phyloP scores from a whole-genome alignment of 2,329 filamentous ascomycete species.

The Thielaviopsis ethacetica region DNA sequence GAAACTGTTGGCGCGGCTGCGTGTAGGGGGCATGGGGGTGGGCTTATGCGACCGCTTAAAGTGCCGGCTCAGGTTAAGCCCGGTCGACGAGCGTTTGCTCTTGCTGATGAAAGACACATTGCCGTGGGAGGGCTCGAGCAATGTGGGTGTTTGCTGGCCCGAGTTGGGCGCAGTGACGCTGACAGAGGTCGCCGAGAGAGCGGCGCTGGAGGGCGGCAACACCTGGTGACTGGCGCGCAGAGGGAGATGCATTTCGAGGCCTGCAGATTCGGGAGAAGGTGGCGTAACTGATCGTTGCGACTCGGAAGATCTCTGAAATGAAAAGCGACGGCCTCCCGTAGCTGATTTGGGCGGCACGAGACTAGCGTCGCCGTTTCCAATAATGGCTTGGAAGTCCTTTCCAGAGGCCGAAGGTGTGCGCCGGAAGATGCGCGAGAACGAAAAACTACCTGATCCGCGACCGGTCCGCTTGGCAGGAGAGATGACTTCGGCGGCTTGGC shows the following conservation, averaged over 20 bases:
- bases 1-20: conserved; percentile 33
- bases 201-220: not conserved
- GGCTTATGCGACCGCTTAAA: not conserved
- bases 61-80: conserved; percentile 28
- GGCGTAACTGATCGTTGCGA: conserved; percentile 33
- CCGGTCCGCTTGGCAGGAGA: not conserved
- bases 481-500: not conserved
- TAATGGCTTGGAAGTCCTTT: not conserved
- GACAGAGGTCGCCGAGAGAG: not conserved
- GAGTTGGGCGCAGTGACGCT: conserved; percentile 24
- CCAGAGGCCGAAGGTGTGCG: not conserved
- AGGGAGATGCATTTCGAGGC: conserved; percentile 24
- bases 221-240: conserved; percentile 13
- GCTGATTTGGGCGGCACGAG: not conserved
- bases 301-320: conserved; percentile 28
- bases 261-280: conserved; percentile 30
- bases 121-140: not conserved
- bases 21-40: conserved; percentile 10
- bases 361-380: not conserved
- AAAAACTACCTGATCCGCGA: conserved; percentile 1
- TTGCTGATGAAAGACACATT: conserved; percentile 16
- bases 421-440: conserved; percentile 1
- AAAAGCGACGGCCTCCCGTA: conserved; percentile 24
- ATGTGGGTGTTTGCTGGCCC: conserved; percentile 12
- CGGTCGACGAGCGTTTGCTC: conserved; percentile 30